These are phyloP conservation scores for Graphium sp. DNA, from an alignment of 2,329 filamentous ascomycete genomes.

Conservation along the genomic window DNA sequence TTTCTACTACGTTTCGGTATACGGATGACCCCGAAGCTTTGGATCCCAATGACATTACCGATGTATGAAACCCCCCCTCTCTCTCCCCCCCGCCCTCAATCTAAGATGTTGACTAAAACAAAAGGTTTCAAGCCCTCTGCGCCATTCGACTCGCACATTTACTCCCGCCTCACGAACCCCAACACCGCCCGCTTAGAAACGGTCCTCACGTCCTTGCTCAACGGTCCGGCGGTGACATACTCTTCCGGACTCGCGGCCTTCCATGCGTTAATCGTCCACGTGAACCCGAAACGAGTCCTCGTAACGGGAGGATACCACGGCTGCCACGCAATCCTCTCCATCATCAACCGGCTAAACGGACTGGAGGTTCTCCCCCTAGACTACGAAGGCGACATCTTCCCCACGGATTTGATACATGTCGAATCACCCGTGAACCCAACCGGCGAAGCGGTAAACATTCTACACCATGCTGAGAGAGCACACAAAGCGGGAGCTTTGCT, in stretches of 20 bases:
- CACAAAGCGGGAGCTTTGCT: slow-evolving; percentile 57
- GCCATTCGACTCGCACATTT: slow-evolving; percentile 51
- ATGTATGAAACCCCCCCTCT: slow-evolving; percentile 26
- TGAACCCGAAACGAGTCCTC: slow-evolving; percentile 70
- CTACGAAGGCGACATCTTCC: slow-evolving; percentile 46
- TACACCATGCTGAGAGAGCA: slow-evolving; percentile 54
- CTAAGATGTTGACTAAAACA: neutral
- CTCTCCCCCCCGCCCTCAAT: neutral
- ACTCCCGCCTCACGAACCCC: slow-evolving; percentile 66
- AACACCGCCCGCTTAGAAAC: slow-evolving; percentile 76
- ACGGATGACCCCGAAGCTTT: slow-evolving; percentile 51
- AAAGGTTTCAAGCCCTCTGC: slow-evolving; percentile 23
- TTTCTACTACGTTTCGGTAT: slow-evolving; percentile 86
- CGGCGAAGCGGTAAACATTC: slow-evolving; percentile 63
- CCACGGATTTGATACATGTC: slow-evolving; percentile 75
- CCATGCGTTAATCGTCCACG: slow-evolving; percentile 68
- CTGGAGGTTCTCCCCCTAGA: slow-evolving; percentile 57
- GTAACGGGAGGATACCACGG: slow-evolving; percentile 85
- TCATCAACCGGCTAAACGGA: slow-evolving; percentile 61
- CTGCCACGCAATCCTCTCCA: slow-evolving; percentile 66
- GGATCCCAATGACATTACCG: slow-evolving; percentile 22
- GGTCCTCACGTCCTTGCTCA: slow-evolving; percentile 57
- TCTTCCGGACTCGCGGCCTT: slow-evolving; percentile 74
- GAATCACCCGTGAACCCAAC: slow-evolving; percentile 91
- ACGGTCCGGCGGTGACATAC: slow-evolving; percentile 59